A percentile compares a stretch with the other conserved stretches of the same genome.
These are phyloP conservation scores for Fomitopsis pinicola DNA, from an alignment of 1,284 basidiomycete genomes.

Conservation along the genomic window DNA sequence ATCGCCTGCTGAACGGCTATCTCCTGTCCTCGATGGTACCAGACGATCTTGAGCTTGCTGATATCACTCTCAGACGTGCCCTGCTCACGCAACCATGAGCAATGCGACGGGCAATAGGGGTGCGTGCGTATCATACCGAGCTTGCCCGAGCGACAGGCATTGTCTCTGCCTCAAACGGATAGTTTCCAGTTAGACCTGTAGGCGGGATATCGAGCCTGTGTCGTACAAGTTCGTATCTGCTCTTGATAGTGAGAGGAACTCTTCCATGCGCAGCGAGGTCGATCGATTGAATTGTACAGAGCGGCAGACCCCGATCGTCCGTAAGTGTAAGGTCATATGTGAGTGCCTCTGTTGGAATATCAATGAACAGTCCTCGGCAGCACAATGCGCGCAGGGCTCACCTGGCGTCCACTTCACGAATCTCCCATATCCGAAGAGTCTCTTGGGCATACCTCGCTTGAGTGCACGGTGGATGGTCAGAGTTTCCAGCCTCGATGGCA, in stretches of 20 bases:
- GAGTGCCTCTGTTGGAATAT: neutral
- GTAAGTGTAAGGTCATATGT: slow-evolving; percentile 14
- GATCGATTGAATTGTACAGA: slow-evolving; percentile 8
- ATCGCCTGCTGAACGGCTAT: slow-evolving; percentile 10
- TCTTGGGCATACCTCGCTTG: slow-evolving; percentile 10
- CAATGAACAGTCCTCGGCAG: too few relatives aligned
- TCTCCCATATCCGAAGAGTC: slow-evolving; percentile 13
- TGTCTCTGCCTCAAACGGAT: neutral
- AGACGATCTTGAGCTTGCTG: neutral
- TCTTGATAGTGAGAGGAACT: neutral
- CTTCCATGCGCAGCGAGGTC: neutral
- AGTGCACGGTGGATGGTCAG: slow-evolving; percentile 15
- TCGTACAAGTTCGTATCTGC: neutral
- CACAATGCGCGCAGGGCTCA: slow-evolving; percentile 2
- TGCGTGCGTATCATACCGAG: neutral
- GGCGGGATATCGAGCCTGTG: neutral
- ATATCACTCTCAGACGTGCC: too few relatives aligned
- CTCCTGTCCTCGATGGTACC: slow-evolving; percentile 12
- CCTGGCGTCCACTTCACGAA: slow-evolving; percentile 22
- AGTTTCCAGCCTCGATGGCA: slow-evolving; percentile 23
- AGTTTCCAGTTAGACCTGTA: neutral
- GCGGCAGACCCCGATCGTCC: slow-evolving; percentile 8
- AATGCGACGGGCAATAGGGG: too few relatives aligned
- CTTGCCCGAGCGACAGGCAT: too few relatives aligned
- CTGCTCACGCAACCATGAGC: too few relatives aligned